Conservation (phyloP, 441 rosid genomes). For the Aquilaria agallochum region DNA sequence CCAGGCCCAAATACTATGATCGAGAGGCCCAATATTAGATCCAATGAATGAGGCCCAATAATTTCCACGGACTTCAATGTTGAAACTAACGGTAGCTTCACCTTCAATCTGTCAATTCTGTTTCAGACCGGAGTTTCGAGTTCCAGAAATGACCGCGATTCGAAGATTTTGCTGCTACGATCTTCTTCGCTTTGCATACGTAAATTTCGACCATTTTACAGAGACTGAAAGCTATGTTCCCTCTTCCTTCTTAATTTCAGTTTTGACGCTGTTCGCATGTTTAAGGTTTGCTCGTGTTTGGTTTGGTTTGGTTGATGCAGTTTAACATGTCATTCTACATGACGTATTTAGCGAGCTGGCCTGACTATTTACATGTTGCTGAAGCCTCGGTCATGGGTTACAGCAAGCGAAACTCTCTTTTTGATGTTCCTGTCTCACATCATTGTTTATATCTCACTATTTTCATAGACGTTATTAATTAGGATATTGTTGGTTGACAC, state of each 20-base stretch:
- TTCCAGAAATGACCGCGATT: slow-evolving; percentile 66
- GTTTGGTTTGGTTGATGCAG: slow-evolving; percentile 27
- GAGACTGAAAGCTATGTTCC: slow-evolving; percentile 55
- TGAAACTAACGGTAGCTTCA: too few species aligned
- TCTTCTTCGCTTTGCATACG: slow-evolving; percentile 83
- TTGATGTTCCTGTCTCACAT: neutral
- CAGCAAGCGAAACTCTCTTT: slow-evolving; percentile 33
- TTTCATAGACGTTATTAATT: too few species aligned
- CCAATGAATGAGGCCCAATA: too few species aligned
- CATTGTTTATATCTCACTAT: neutral
- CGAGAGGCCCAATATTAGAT: too few species aligned
- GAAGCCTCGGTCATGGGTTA: slow-evolving; percentile 98
- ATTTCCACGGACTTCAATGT: too few species aligned
- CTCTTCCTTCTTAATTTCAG: neutral
- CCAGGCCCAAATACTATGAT: too few species aligned
- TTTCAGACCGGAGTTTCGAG: too few species aligned
- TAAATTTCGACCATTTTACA: slow-evolving; percentile 91
- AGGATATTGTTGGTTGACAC: too few species aligned
- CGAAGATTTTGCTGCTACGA: slow-evolving; percentile 94
- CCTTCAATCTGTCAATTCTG: too few species aligned
- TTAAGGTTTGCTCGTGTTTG: slow-evolving; percentile 1
- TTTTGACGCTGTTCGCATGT: neutral
- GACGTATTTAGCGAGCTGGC: slow-evolving; percentile 98
- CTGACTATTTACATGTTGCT: slow-evolving; percentile 92
- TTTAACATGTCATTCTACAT: slow-evolving; percentile 96